phyloP scores from a whole-genome alignment of 2,329 filamentous ascomycete species.

The Alternaria hordeiaustralica region DNA sequence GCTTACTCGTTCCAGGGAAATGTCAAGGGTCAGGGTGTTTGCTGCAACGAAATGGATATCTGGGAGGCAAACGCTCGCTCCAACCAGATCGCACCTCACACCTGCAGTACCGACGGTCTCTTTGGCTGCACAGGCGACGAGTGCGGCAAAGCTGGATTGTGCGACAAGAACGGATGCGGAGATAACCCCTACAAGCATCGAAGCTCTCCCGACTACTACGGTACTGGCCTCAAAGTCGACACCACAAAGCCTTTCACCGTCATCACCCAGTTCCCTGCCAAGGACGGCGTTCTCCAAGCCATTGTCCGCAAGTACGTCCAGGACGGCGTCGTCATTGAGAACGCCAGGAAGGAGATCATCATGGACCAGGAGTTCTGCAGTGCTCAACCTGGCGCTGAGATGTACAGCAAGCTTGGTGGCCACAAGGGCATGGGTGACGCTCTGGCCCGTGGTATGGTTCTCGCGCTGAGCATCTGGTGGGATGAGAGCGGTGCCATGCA shows the following conservation, averaged over 20 bases:
- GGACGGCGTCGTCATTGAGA: slow-evolving; percentile 64
- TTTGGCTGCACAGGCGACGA: slow-evolving; percentile 52
- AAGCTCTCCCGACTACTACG: slow-evolving; percentile 38
- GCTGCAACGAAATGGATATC: slow-evolving; percentile 64
- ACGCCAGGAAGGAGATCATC: slow-evolving; percentile 53
- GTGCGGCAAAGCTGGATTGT: slow-evolving; percentile 45
- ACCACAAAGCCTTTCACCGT: slow-evolving; percentile 68
- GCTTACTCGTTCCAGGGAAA: slow-evolving; percentile 53
- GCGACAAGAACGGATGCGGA: slow-evolving; percentile 46
- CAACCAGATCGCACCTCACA: slow-evolving; percentile 57
- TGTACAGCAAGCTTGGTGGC: slow-evolving; percentile 49
- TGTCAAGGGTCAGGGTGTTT: slow-evolving; percentile 53
- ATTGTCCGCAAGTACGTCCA: slow-evolving; percentile 72
- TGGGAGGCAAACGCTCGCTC: slow-evolving; percentile 61
- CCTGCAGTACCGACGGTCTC: slow-evolving; percentile 55
- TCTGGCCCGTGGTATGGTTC: slow-evolving; percentile 59
- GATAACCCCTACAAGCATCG: slow-evolving; percentile 42
- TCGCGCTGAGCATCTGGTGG: slow-evolving; percentile 64
- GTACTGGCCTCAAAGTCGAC: slow-evolving; percentile 57
- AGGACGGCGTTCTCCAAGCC: slow-evolving; percentile 62
- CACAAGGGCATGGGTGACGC: slow-evolving; percentile 56
- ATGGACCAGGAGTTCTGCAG: slow-evolving; percentile 43
- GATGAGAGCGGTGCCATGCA: slow-evolving; percentile 61
- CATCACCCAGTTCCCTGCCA: slow-evolving; percentile 71
- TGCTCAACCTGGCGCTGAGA: slow-evolving; percentile 33